phyloP scores from a whole-genome alignment of 2,329 filamentous ascomycete genomes.

The Chaetomiaceae sp. region DNA sequence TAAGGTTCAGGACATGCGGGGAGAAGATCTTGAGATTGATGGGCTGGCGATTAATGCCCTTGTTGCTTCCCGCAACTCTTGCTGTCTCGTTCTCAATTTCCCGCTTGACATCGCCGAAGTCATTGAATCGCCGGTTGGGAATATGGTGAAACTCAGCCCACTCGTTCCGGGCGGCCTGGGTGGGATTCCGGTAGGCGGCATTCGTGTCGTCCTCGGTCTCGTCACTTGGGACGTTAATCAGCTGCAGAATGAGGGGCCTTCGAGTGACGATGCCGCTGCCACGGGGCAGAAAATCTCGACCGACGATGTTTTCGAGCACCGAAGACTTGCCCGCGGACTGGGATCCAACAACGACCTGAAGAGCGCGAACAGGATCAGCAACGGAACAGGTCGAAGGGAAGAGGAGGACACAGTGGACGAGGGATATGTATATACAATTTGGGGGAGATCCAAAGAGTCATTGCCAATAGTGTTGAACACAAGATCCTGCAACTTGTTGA shows the following conservation, averaged over 20 bases:
- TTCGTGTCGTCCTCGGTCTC: slow-evolving; percentile 61
- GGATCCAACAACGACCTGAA: slow-evolving; percentile 91
- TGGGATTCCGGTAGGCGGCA: slow-evolving; percentile 72
- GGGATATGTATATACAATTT: slow-evolving; percentile 69
- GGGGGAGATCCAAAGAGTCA: slow-evolving; percentile 93
- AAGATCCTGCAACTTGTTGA: slow-evolving; percentile 97
- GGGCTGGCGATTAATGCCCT: slow-evolving; percentile 94
- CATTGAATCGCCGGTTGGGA: slow-evolving; percentile 82
- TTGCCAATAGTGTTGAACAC: slow-evolving; percentile 99
- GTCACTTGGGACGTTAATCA: slow-evolving; percentile 92
- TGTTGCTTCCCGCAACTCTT: slow-evolving; percentile 72
- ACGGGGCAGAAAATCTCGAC: slow-evolving; percentile 91
- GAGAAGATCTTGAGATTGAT: slow-evolving; percentile 99
- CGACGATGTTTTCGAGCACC: slow-evolving; percentile 97
- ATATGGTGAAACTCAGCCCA: slow-evolving; percentile 98
- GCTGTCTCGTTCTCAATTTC: slow-evolving; percentile 86
- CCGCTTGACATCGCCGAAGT: slow-evolving; percentile 96
- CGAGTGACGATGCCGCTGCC: slow-evolving; percentile 96
- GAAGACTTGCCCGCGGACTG: slow-evolving; percentile 98
- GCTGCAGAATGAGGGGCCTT: slow-evolving; percentile 88
- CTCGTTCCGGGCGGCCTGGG: slow-evolving; percentile 60
- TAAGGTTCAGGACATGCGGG: slow-evolving; percentile 92
- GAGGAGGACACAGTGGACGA: neutral
- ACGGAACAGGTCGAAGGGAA: neutral
- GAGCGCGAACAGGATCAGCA: slow-evolving; percentile 22